Evolutionary conservation across 139 green algal species (phyloP), one percentile per base, ranked within the genome.

Genomic region (Raphidocelis subcapitata): DNA sequence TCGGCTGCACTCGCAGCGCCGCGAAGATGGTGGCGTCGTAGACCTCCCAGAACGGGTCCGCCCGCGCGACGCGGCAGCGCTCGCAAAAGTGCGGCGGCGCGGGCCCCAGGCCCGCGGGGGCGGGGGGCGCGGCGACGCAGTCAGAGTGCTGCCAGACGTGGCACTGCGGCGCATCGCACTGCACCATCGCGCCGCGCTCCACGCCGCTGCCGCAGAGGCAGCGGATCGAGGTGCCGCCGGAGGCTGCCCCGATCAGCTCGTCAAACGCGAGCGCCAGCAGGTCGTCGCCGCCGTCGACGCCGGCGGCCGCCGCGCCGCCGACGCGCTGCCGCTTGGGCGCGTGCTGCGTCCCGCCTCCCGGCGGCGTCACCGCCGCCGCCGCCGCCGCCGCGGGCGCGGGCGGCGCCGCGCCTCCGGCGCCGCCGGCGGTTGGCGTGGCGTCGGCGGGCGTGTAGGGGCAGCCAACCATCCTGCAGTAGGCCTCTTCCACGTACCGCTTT

Each of bases 1-100:
- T 80, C 49, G 47, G 54, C 28, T 51, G 69, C 5, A 90, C 79
- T 70, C 65, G 73, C 4, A 74, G 31, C 14, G 75, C 23, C 37
- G 77, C 60, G 65, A 89, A 67, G 24, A 94, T 56, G 1, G 59
- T 36, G 21, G 55, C 23, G 37, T 84, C 79, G 47, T 79, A 64
- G 3, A 76, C 37, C 61, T 83, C 77, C 86, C 87, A 94, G 62
- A 94, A 95, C 0, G 90, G 90, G 68, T 95, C 90, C 20, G 85
- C 82, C 15, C 86, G 67, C 5, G 69, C 62, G 0, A 81, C 63
- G 41, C 90, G 71, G 64, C 87, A 93, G 18, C 51, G n/a, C 68
- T 90, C 82, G 62, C 85, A 93, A 73, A 79, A 87, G 59, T 76
- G 75, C 4, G 74, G 68, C 24, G 62, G 41, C 23, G 12, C 23